Evolutionary conservation across 179 eudicot genomes (phyloP), one percentile per base, ranked within the genome.

Genomic region (Sideroxylon spinosum): DNA sequence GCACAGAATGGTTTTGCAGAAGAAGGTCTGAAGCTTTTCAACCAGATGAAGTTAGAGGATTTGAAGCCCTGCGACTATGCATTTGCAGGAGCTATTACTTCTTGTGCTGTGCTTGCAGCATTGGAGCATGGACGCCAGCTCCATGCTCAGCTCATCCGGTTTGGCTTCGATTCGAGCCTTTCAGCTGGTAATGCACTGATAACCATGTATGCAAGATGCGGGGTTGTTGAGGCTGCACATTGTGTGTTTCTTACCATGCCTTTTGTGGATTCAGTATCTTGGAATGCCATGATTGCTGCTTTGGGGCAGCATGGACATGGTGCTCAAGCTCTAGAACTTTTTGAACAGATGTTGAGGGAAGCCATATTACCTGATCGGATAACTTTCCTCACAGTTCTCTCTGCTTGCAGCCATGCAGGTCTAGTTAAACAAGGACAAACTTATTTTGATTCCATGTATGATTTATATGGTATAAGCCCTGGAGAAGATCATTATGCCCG

Each of bases 281-380:
- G 95, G 95, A 91, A 91, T 81, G 95, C 95, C 74, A 84, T 91
- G 89, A 86, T 91, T 77, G 95, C 89, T 46, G 95, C 93, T 73
- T 71, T 81, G 71, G 95, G 91, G 53, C 93, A 91, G 59, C 93
- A 91, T 49, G 93, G 93, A 25, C 83, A 89, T 64, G 95, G 95
- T 73, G 74, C 57, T 75, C 82, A 83, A 79, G 95, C 95, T 3
- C 63, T 89, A 76, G 80, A 82, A 37, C 89, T 88, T 75, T 91
- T 81, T 76, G 86, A 91, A 67, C 76, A 86, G 81, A 91, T 91
- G 95, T 85, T 88, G 79, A 78, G 81, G 83, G 88, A 78, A 68
- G 81, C 83, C 49, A 84, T 89, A 68, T 37, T 69, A 69, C 95
- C 91, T 46, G 91, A 91, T 53, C 87, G 95, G 44, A 91, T 91